Base-by-base conservation (phyloP, 768 basidiomycete genomes). In the Tricholoma bakamatsutake region DNA sequence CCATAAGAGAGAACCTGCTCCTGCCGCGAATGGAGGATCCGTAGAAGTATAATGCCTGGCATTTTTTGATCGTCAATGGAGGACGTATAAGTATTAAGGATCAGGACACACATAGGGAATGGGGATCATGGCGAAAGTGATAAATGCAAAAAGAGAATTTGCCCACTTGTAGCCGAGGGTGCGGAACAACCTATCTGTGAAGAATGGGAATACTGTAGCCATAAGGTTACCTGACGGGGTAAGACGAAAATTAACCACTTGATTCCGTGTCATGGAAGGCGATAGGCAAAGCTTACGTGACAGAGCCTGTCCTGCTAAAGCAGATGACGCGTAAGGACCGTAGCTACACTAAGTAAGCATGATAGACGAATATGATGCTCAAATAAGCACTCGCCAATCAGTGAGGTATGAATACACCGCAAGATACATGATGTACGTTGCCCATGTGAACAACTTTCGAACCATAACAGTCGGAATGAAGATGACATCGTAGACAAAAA, bases 241-340 rank as follows among this genome's bases (percentile, higher is more conserved):
- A n/a, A n/a, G n/a, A n/a, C n/a, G n/a, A n/a, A n/a, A n/a, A n/a
- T n/a, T n/a, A n/a, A n/a, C n/a, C n/a, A n/a, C n/a, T n/a, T n/a
- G n/a, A n/a, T n/a, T n/a, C n/a, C n/a, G n/a, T n/a, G n/a, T n/a
- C n/a, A n/a, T n/a, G n/a, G n/a, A 8, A 9, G 8, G 21, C 7
- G 53, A 17, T 54, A 33, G n/a, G n/a, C n/a, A 39, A 18, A 13
- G 71, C 80, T 53, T 61, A 78, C 85, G 74, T 54, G 78, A 75
- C 54, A 87, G 71, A 62, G 80, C 82, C 64, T 87, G 85, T 2
- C 80, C 87, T 0, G 87, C 87, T 17, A 87, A 69, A 11, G 86
- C 86, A 0, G 83, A 85, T 0, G 84, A 86, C 6, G 87, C 86
- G 63, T 81, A 87, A 4, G 77, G 77, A 4, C 80, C 80, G 52